phyloP scores from a whole-genome alignment of 176 grass and related monocot species.

The Hsuehochloa calcarea region DNA sequence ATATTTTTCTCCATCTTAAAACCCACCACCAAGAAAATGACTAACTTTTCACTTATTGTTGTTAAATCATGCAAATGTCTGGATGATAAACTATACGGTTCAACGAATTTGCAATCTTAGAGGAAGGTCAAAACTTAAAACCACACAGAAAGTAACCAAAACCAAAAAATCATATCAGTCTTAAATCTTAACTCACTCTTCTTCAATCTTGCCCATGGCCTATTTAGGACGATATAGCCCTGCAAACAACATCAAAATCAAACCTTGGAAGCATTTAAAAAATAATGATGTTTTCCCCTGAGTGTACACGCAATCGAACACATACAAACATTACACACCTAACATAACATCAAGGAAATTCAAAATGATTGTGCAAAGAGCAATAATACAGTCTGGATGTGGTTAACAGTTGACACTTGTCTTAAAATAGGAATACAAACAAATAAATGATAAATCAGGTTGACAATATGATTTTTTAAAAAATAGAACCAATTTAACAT shows the following conservation, averaged over 20 bases:
- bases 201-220: conserved; percentile 88
- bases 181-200: conserved; percentile 61
- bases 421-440: too few species aligned
- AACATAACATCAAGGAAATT: too few species aligned
- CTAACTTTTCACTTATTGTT: neutral
- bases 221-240: conserved; percentile 93
- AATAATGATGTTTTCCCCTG: too few species aligned
- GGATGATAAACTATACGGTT: neutral
- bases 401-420: too few species aligned
- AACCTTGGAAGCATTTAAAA: too few species aligned
- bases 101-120: neutral
- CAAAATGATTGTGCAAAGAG: neutral
- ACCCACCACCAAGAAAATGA: too few species aligned
- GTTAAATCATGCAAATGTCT: conserved; percentile 15
- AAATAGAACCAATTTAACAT: too few species aligned
- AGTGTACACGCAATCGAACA: too few species aligned
- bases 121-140: neutral
- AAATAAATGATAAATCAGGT: too few species aligned
- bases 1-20: neutral
- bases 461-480: too few species aligned
- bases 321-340: too few species aligned
- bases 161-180: neutral
- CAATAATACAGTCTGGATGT: too few species aligned
- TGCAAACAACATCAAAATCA: conserved; percentile 36
- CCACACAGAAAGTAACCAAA: neutral